Evolutionary conservation across 306 rosid genomes (phyloP), one percentile per base, ranked within the genome.

Genomic region (Albizia julibrissin): DNA sequence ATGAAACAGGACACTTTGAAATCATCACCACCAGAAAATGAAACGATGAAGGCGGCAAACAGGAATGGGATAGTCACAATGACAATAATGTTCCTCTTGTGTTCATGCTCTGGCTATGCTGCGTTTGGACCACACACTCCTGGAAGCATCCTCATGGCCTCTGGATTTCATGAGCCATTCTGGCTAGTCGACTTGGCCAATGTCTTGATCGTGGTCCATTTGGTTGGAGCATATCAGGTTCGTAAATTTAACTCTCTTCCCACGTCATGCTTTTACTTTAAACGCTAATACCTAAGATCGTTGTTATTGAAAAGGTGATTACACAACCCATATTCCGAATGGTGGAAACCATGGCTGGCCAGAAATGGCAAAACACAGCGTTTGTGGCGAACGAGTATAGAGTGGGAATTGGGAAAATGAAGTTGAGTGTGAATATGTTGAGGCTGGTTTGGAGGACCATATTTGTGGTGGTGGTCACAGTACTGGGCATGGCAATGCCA

Each of bases 191-290:
- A 85, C 72, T 26, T 86, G 26, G 94, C 88, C 74, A 91, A 93
- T 69, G 64, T 87, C 64, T 86, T 89, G 72, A 89, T 91, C 76
- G 69, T 88, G 24, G 85, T 93, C 49, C 95, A 92, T 72, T 43
- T 92, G 9, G 31, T 85, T 34, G 97, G 91, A 58, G 95, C 92
- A 64, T 93, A 80, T 78, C 97, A 91, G 94, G 94, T 92, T 65
- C 13, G 27, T 56, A 58, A 22, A n/a, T 3, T 22, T 58, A 2
- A 5, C 65, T 22, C 29, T n/a, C 65, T 58, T 58, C 27, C 26
- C 65, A 22, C 10, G 29, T 22, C 29, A 22, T 58, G 31, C 21
- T 58, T 22, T 10, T 58, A 3, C 24, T 10, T 22, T 15, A 56
- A 56, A n/a, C 4, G 24, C 27, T n/a, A 2, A 52, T 52, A 19